phyloP scores from a whole-genome alignment of 2,329 filamentous ascomycete species.

The Aquanectria penicillioides region DNA sequence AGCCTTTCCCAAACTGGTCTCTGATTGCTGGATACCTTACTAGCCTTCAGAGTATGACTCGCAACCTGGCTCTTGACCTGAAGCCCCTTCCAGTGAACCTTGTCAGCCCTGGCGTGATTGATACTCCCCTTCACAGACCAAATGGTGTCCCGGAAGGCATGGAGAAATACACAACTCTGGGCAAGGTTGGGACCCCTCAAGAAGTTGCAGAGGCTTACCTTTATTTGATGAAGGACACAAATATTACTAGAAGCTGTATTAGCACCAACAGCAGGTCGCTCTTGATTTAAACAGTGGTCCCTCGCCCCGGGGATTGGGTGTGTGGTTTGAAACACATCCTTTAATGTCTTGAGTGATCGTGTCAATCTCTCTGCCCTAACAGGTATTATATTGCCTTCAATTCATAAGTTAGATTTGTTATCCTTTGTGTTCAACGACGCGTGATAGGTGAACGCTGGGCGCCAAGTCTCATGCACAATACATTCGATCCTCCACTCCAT shows the following conservation, averaged over 20 bases:
- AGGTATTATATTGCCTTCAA: too few relatives aligned
- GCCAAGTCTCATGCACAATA: too few relatives aligned
- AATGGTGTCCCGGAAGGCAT: not conserved
- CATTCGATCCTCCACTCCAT: too few relatives aligned
- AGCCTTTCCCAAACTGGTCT: conserved; percentile 28
- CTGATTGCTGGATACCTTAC: conserved; percentile 28
- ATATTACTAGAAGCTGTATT: not conserved
- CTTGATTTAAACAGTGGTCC: not conserved
- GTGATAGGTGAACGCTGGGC: too few relatives aligned
- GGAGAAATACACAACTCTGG: conserved; percentile 12
- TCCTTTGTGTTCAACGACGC: too few relatives aligned
- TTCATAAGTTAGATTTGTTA: too few relatives aligned
- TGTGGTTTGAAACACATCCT: too few relatives aligned
- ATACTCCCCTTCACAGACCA: conserved; percentile 14
- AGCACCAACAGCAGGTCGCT: conserved; percentile 1
- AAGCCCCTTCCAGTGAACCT: conserved; percentile 32
- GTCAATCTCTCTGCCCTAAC: too few relatives aligned
- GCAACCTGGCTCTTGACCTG: conserved; percentile 32
- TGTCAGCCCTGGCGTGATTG: conserved; percentile 27
- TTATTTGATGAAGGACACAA: not conserved
- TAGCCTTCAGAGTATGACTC: conserved; percentile 27
- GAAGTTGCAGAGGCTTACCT: conserved; percentile 8
- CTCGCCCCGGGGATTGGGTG: too few relatives aligned
- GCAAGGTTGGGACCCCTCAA: conserved; percentile 15
- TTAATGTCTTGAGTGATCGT: too few relatives aligned